Base-by-base conservation (phyloP, 352 stramenopile genomes). In the Globisporangium iwayamae region DNA sequence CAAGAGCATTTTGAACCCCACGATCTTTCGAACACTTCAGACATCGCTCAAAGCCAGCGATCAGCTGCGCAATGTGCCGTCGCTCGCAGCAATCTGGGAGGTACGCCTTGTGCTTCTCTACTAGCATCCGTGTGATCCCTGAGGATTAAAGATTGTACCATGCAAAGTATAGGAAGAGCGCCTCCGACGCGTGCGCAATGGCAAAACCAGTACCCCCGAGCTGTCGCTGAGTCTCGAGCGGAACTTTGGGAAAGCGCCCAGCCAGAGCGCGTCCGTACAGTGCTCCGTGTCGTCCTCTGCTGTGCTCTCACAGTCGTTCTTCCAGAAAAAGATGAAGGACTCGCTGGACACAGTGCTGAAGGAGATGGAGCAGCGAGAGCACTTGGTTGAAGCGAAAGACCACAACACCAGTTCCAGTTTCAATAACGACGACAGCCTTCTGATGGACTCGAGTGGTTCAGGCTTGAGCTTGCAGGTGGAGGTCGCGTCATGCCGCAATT, bases 291-390 rank as follows among this genome's bases (percentile, higher is more conserved):
- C 73, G 6, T 48, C 75, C 22, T 79, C 79, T 6, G 82, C 81
- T 34, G 58, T 90, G 28, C 59, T 96, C 13, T 94, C 87, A 2
- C 87, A 96, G 53, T 94, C 87, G 14, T 87, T 87, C 75, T 96
- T 93, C 48, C 71, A 77, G 5, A 72, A 89, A n/a, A 89, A 88
- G 43, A 90, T 94, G 76, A 73, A 85, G 65, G 70, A 84, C 9
- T 89, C 85, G 10, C 60, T 90, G 8, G 67, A 81, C n/a, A 43
- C 60, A 3, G 78, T 96, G 7, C 68, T 96, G 30, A 32, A 77
- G 11, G 60, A 77, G 34, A 69, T 93, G 53, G 56, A 75, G 32
- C 71, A 70, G 9, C 39, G 11, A 46, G 39, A 46, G 39, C 62
- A 75, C 46, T 4, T 60, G 30, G 58, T 56, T 8, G 8, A 45